Percentiles rank a stretch among this genome's conserved stretches.
phyloP scores from a whole-genome alignment of 129 eudicot genomes.

The Silybum marianum region DNA sequence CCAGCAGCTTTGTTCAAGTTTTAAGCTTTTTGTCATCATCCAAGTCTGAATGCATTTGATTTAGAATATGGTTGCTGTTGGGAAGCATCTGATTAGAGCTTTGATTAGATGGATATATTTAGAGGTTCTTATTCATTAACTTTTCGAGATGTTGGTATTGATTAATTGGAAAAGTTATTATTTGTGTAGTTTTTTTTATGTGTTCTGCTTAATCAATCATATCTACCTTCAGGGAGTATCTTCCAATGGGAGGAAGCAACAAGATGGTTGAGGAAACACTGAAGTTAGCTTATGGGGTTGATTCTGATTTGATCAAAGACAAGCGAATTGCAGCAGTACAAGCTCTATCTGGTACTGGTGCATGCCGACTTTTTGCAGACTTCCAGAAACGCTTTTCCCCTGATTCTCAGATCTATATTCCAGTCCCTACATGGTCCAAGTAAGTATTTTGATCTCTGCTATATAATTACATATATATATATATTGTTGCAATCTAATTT shows the following conservation, averaged over 20 bases:
- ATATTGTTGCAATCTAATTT: not conserved
- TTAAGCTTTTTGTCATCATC: not conserved
- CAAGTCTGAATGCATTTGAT: constrained; percentile 1
- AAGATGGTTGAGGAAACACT: constrained; percentile 81
- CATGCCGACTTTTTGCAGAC: constrained; percentile 93
- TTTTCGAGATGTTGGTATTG: constrained; percentile 5
- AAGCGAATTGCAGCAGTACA: constrained; percentile 89
- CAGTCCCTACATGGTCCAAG: constrained; percentile 98
- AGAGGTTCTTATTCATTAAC: not conserved
- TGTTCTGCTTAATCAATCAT: constrained; percentile 16
- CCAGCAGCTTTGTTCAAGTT: not conserved
- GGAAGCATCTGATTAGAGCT: not conserved
- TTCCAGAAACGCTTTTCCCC: constrained; percentile 92
- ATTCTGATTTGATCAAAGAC: constrained; percentile 87
- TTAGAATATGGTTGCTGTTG: not conserved
- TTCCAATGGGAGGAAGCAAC: constrained; percentile 97
- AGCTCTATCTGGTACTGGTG: constrained; percentile 98
- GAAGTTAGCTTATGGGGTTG: constrained; percentile 87
- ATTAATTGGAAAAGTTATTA: not conserved
- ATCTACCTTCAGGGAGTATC: constrained; percentile 73
- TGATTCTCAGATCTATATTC: constrained; percentile 88
- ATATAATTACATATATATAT: not conserved
- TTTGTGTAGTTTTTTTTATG: not conserved
- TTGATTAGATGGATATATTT: not conserved
- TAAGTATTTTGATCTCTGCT: constrained; percentile 37